Percentiles rank a stretch among this genome's conserved stretches.
These are phyloP conservation scores for Globisporangium spinosum DNA, from an alignment of 352 stramenopile species.

Conservation along the genomic window DNA sequence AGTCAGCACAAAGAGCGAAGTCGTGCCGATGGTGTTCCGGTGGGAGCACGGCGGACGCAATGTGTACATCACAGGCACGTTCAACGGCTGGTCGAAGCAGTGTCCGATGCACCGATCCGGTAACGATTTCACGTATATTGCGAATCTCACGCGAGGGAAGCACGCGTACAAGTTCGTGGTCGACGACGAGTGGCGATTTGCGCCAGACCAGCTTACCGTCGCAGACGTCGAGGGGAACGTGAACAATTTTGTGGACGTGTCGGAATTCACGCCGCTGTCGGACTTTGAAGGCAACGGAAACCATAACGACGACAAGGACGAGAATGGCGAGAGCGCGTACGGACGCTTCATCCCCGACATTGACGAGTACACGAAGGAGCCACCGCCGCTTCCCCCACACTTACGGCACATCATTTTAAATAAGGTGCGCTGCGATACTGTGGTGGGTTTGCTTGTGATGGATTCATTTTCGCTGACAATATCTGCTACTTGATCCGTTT, in stretches of 20 bases:
- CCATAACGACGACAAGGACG: conserved; percentile 54
- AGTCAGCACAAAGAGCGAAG: conserved; percentile 24
- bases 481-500: background rate
- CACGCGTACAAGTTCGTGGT: conserved; percentile 99
- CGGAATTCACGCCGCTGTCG: conserved; percentile 91
- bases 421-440: conserved; percentile 67
- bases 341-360: conserved; percentile 96
- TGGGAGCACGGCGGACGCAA: conserved; percentile 97
- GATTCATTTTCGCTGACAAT: conserved; percentile 15
- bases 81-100: conserved; percentile 98
- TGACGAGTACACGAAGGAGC: conserved; percentile 99
- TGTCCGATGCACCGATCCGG: conserved; percentile 98
- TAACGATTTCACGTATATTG: conserved; percentile 99
- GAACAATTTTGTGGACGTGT: conserved; percentile 99
- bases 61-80: conserved; percentile 99
- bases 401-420: conserved; percentile 99
- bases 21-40: conserved; percentile 95
- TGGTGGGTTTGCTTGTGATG: background rate
- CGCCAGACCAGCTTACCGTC: conserved; percentile 93
- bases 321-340: conserved; percentile 90
- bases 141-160: conserved; percentile 95
- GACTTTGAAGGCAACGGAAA: conserved; percentile 56
- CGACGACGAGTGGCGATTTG: conserved; percentile 98
- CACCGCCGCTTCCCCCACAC: conserved; percentile 96
- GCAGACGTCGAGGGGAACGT: conserved; percentile 98